Evolutionary conservation across 805 yeast genomes (phyloP).

Genomic region (Cyberlindnera xishuangbannaensis): DNA sequence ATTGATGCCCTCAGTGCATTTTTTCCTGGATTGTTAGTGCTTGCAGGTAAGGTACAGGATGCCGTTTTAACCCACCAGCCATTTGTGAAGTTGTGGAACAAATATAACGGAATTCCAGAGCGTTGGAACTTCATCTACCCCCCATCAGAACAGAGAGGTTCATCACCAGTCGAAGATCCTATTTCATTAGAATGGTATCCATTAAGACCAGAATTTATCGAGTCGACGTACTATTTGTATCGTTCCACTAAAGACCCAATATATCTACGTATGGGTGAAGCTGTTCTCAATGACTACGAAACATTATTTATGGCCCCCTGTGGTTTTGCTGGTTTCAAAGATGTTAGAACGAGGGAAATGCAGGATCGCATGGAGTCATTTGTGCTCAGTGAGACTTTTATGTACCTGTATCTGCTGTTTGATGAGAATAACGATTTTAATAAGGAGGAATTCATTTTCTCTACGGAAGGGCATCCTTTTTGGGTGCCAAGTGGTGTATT

Average conservation of each 20-base stretch:
- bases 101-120: constrained; percentile 80
- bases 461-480: constrained; percentile 89
- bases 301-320: constrained; percentile 52
- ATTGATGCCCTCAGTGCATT: constrained; percentile 84
- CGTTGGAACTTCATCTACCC: constrained; percentile 54
- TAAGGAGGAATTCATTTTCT: constrained; percentile 42
- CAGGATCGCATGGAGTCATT: constrained; percentile 91
- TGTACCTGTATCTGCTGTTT: constrained; percentile 75
- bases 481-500: constrained; percentile 49
- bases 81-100: constrained; percentile 72
- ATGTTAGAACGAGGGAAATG: constrained; percentile 52
- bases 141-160: constrained; percentile 1
- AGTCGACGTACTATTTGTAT: constrained; percentile 78
- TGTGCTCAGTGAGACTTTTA: constrained; percentile 81
- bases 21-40: constrained; percentile 79
- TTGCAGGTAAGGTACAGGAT: constrained; percentile 66
- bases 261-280: constrained; percentile 69
- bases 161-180: constrained; percentile 25
- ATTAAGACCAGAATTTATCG: constrained; percentile 85
- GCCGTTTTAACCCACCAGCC: constrained; percentile 59
- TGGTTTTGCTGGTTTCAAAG: constrained; percentile 77
- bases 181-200: constrained; percentile 85
- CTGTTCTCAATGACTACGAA: constrained; percentile 51
- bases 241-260: constrained; percentile 84
- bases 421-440: constrained; percentile 57